Base-by-base conservation (phyloP, 768 basidiomycete species). In the Steccherinum ochraceum region DNA sequence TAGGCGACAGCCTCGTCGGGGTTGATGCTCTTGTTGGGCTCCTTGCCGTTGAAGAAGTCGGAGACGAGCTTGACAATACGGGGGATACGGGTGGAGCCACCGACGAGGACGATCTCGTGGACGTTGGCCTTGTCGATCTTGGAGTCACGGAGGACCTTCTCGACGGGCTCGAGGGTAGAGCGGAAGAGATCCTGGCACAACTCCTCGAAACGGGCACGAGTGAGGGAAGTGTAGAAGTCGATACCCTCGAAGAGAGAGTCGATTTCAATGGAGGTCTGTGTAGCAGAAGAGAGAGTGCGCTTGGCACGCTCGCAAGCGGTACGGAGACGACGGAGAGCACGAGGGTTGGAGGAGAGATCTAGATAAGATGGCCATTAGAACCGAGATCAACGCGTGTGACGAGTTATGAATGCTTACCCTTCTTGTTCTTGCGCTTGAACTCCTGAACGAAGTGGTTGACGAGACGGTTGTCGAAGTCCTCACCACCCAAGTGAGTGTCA, bases 11-110 rank as follows among this genome's bases (percentile, higher is more conserved):
- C 94, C 74, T 97, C 95, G 58, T 98, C 95, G 48, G 95, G 95
- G 84, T 98, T 97, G 79, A 98, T 97, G 74, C 87, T 88, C 81
- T 94, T 96, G 80, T 93, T 93, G 63, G 92, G 94, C 76, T 96
- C 93, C 78, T 94, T 93, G 68, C 94, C 94, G 68, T 90, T 91
- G 80, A 97, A 97, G 83, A 89, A 96, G 72, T 97, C 94, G 58
- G 91, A 94, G 51, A 98, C 91, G 66, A 97, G 89, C 73, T 96
- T 94, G 68, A 92, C 86, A 63, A 98, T 88, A 69, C 91, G 89
- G 58, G 95, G 95, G 58, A 98, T 97, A 83, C 93, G 93, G 50
- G 95, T 97, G 45, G 95, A 98, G 55, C 95, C 95, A 69, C 95
- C 94, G 60, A 96, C 95, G 60, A 98, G 79, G 62, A 97, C 95